Conservation (phyloP, 805 yeast genomes). For the Danielia reshetovae region DNA sequence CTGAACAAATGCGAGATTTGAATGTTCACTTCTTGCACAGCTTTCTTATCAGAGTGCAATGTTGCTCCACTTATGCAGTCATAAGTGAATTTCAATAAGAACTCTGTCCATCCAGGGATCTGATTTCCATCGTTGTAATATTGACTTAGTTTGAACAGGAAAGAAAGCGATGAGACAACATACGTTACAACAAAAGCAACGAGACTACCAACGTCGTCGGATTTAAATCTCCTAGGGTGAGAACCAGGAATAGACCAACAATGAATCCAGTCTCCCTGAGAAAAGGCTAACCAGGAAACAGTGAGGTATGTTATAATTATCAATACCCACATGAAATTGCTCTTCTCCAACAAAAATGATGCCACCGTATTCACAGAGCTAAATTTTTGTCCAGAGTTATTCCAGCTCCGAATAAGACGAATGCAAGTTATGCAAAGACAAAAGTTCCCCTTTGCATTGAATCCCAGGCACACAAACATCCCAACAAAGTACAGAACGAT, state of each 20-base stretch:
- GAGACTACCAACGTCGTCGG: constrained; percentile 22
- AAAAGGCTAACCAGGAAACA: constrained; percentile 15
- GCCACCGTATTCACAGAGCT: constrained; percentile 39
- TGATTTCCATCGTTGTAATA: constrained; percentile 51
- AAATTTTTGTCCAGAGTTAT: constrained; percentile 84
- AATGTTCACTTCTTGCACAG: constrained; percentile 21
- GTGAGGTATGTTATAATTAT: constrained; percentile 37
- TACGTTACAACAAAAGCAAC: constrained; percentile 45
- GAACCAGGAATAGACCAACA: constrained; percentile 14
- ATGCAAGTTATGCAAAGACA: constrained; percentile 29
- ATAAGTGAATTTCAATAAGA: constrained; percentile 26
- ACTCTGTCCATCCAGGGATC: constrained; percentile 40
- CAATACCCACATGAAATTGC: constrained; percentile 45
- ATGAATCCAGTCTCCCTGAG: constrained; percentile 24
- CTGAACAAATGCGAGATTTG: constrained; percentile 24
- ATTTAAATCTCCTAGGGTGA: constrained; percentile 3
- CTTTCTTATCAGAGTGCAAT: constrained; percentile 15
- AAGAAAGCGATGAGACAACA: constrained; percentile 41
- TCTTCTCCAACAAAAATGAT: constrained; percentile 32
- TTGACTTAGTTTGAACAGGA: constrained; percentile 54
- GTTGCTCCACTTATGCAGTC: constrained; percentile 24
- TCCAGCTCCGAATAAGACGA: constrained; percentile 77
- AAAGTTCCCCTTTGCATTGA: constrained; percentile 3
- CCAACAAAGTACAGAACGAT: constrained; percentile 15
- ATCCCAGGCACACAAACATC: constrained; percentile 7